Conservation (phyloP, 345 rosid genomes). For the Ceriops zippeliana region DNA sequence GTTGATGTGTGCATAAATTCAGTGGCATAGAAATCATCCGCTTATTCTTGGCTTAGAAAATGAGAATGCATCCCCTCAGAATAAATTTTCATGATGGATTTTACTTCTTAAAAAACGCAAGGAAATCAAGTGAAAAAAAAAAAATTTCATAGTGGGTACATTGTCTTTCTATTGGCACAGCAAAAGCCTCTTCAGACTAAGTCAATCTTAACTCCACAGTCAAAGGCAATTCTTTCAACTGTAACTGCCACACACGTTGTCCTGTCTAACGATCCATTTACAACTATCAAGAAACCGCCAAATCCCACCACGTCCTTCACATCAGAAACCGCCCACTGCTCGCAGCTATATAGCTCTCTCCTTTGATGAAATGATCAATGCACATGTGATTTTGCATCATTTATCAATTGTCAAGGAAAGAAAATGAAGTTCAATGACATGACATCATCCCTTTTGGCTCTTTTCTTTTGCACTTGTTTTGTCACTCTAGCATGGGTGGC, state of each 20-base stretch:
- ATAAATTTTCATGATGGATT: no score
- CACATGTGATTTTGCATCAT: not conserved
- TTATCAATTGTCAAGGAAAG: not conserved
- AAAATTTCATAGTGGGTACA: no score
- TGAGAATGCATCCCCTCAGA: no score
- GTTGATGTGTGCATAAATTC: no score
- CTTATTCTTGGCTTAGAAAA: no score
- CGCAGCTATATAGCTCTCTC: slow-evolving; percentile 2
- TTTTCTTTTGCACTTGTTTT: slow-evolving; percentile 4
- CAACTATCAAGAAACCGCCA: slow-evolving; percentile 7
- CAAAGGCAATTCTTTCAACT: not conserved
- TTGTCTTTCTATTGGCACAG: not conserved
- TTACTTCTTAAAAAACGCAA: no score
- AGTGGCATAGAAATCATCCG: no score
- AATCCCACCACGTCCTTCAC: slow-evolving; percentile 6
- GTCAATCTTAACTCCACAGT: not conserved
- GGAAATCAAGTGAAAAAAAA: no score
- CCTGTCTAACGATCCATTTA: not conserved
- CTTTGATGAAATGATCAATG: not conserved
- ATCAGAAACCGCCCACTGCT: slow-evolving; percentile 19
- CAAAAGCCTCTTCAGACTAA: not conserved
- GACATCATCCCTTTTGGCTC: not conserved
- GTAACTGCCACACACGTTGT: slow-evolving; percentile 5
- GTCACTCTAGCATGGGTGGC: slow-evolving; percentile 9
- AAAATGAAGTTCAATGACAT: not conserved